Percentiles rank a stretch among this genome's conserved stretches.
phyloP scores from a whole-genome alignment of 1,284 basidiomycete species.

The Caloboletus inedulis region DNA sequence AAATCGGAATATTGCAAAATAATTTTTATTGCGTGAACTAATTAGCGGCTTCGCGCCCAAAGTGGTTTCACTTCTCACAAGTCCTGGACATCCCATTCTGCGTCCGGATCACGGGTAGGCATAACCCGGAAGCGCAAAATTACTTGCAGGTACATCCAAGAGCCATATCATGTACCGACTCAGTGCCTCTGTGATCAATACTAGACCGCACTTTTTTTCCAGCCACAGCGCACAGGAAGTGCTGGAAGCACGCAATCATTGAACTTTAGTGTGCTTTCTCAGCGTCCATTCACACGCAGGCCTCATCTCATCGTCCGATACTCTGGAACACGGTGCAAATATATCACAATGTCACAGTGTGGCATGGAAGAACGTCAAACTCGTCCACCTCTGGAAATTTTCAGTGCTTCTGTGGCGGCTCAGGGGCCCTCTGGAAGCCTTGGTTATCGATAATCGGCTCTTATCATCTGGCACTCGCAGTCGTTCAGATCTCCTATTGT shows the following conservation, averaged over 20 bases:
- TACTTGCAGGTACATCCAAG: background rate
- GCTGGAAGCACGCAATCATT: slow-evolving; percentile 15
- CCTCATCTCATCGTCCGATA: slow-evolving; percentile 11
- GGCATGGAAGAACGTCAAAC: slow-evolving; percentile 22
- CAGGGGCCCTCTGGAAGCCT: slow-evolving; percentile 19
- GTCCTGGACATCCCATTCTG: background rate
- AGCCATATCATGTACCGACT: background rate
- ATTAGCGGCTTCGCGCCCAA: slow-evolving; percentile 9
- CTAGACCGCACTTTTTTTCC: background rate
- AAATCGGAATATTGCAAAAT: slow-evolving; percentile 8
- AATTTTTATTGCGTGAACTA: slow-evolving; percentile 9
- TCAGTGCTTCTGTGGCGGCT: slow-evolving; percentile 30
- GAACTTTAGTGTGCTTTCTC: slow-evolving; percentile 19
- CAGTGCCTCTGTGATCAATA: background rate
- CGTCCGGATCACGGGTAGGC: background rate
- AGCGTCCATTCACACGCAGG: slow-evolving; percentile 21
- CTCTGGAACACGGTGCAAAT: slow-evolving; percentile 15
- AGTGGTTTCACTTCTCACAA: slow-evolving; percentile 1
- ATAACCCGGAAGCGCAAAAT: slow-evolving; percentile 8
- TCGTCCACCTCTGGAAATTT: slow-evolving; percentile 25
- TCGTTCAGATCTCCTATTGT: background rate
- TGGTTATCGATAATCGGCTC: slow-evolving; percentile 28
- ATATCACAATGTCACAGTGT: slow-evolving; percentile 18
- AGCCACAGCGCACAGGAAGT: background rate
- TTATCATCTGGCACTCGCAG: slow-evolving; percentile 19